These are phyloP conservation scores for Erythrobasidium hasegawianum DNA, from an alignment of 1,284 basidiomycete species.

Conservation along the genomic window DNA sequence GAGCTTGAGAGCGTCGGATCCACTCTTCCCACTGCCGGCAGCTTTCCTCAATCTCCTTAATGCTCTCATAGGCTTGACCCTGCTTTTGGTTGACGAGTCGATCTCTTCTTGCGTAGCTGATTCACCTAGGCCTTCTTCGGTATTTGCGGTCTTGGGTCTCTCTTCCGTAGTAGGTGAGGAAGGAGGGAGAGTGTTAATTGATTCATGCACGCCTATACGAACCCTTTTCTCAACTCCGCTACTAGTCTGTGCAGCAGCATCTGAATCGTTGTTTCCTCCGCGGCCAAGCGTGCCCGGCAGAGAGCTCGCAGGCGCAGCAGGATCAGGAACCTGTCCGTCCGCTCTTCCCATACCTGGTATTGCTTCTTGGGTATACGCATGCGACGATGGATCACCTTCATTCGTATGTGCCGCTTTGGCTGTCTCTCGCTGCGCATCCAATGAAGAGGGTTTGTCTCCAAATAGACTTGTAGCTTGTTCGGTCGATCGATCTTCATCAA, in stretches of 20 bases:
- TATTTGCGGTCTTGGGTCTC: background rate
- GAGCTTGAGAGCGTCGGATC: constrained; percentile 59
- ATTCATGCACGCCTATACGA: too few relatives aligned
- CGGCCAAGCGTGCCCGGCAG: constrained; percentile 13
- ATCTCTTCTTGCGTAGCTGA: constrained; percentile 54
- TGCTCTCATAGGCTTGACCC: constrained; percentile 68
- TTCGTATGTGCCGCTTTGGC: constrained; percentile 27
- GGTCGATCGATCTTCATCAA: constrained; percentile 27
- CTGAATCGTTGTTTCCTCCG: constrained; percentile 5
- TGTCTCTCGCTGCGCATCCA: constrained; percentile 20
- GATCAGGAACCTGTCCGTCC: constrained; percentile 21
- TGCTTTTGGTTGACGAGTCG: constrained; percentile 68
- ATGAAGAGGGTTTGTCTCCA: constrained; percentile 1
- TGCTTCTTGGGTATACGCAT: background rate
- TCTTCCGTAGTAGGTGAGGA: background rate
- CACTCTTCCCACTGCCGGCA: constrained; percentile 9
- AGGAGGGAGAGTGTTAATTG: too few relatives aligned
- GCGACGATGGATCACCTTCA: background rate
- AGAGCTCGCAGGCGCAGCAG: background rate
- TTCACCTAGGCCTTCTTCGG: constrained; percentile 19
- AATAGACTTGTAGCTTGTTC: constrained; percentile 20
- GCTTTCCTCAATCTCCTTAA: constrained; percentile 61
- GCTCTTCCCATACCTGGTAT: constrained; percentile 22
- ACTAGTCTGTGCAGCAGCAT: background rate
- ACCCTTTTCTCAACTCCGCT: background rate